A percentile compares a stretch with the other conserved stretches of the same genome.
These are phyloP conservation scores for Metarhizium robertsii DNA, from an alignment of 2,329 filamentous ascomycete genomes.

Conservation along the genomic window DNA sequence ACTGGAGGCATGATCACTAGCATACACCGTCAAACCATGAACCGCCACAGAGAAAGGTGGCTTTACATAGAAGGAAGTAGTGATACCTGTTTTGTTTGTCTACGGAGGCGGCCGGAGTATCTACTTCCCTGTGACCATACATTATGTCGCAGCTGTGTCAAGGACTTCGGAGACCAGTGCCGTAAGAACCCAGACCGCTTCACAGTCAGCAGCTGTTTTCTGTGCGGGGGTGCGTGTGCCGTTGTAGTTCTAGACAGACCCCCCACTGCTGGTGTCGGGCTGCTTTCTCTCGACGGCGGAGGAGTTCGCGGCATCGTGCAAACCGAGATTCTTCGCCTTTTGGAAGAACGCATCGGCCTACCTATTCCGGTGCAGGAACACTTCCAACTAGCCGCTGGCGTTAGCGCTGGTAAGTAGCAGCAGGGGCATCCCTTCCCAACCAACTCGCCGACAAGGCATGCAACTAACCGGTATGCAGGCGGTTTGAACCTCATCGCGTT, in stretches of 20 bases:
- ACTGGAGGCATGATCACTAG: neutral
- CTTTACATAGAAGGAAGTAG: neutral
- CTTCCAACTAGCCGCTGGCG: neutral
- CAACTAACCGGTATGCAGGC: no score
- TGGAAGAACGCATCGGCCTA: neutral
- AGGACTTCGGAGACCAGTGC: neutral
- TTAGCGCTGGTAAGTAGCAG: neutral
- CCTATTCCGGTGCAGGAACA: neutral
- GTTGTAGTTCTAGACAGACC: neutral
- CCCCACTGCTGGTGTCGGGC: neutral
- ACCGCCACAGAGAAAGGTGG: neutral
- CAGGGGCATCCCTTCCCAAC: no score
- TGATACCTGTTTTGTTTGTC: neutral
- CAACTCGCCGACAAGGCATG: no score
- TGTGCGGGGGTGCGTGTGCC: neutral
- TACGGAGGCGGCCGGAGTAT: neutral
- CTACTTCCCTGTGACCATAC: neutral
- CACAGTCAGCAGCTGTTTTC: neutral
- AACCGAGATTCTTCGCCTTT: neutral
- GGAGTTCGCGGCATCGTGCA: neutral
- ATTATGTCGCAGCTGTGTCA: neutral
- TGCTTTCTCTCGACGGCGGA: neutral
- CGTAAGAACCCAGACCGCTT: neutral
- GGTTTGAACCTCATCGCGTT: no score
- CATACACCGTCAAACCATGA: neutral